phyloP scores from a whole-genome alignment of 495 filamentous ascomycete species.

The Xylaria cubensis region DNA sequence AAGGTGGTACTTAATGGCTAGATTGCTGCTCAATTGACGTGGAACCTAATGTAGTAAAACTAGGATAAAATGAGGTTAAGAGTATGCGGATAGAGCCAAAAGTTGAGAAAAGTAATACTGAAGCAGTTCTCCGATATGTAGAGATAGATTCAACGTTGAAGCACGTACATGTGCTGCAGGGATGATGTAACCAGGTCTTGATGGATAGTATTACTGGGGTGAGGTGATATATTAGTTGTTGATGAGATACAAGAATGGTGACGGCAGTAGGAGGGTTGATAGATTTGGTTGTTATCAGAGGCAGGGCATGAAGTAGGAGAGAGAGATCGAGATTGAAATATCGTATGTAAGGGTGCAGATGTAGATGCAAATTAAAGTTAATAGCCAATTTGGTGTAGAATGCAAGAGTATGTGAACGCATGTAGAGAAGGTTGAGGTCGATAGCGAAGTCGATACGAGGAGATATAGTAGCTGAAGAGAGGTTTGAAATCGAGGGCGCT shows the following conservation, averaged over 20 bases:
- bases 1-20: background rate
- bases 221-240: background rate
- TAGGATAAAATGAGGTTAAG: background rate
- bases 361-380: background rate
- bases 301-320: background rate
- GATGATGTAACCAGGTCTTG: background rate
- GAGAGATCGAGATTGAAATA: background rate
- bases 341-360: background rate
- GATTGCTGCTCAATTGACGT: background rate
- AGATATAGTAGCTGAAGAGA: background rate
- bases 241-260: background rate
- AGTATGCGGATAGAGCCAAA: background rate
- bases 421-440: background rate
- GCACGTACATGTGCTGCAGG: background rate
- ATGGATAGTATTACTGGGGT: background rate
- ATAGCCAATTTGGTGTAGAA: background rate
- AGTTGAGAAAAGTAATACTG: background rate
- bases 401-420: background rate
- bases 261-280: background rate
- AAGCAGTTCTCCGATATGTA: background rate
- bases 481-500: background rate
- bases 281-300: background rate
- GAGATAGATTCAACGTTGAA: background rate
- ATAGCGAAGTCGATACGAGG: background rate
- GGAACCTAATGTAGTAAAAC: background rate